Evolutionary conservation across 2,329 filamentous ascomycete species (phyloP), one percentile per base, ranked within the genome.

Genomic region (Exophiala xenobiotica): DNA sequence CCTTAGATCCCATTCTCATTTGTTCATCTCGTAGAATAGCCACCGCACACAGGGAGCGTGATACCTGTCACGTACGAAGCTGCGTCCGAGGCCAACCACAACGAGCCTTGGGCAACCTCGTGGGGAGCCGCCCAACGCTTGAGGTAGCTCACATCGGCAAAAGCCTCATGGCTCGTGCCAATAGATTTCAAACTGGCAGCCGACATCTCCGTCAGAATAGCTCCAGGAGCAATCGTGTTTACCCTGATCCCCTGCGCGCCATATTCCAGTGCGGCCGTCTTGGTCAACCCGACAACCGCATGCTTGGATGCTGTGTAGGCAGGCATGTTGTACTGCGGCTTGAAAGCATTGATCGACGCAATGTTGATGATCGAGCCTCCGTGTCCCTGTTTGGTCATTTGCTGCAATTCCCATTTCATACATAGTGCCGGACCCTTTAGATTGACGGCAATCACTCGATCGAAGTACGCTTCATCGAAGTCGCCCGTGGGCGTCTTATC

Each of bases 381-480:
- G n/a, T n/a, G 69, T 6, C 74, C 63, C 45, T 80, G 77, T 19
- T 63, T 56, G 2, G 76, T 18, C 76, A 80, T 79, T 14, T 70
- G 66, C 2, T 57, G 59, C 1, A 79, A 57, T 3, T 69, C 70
- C 1, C 71, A 71, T 1, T 73, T 63, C 0, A 74, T 76, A 2
- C 65, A 71, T 6, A 80, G 63, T 76, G 70, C 80, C 2, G 64
- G 73, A 1, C 70, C 78, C 11, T 72, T 71, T 56, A 81, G 81
- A 57, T 83, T 83, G 59, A 82, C 70, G 31, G 67, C 71, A 20
- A 75, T 81, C 38, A 82, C 69, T 6, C 67, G 68, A 46, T 82
- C 79, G 38, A 82, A 83, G 8, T 68, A 69, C 1, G 69, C 68
- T 0, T 70, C 63, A 0, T 70, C 62, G 12, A 72, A 78, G 39